Conservation (phyloP, 1,139 yeast genomes). For the Yamadazyma dushanensis region DNA sequence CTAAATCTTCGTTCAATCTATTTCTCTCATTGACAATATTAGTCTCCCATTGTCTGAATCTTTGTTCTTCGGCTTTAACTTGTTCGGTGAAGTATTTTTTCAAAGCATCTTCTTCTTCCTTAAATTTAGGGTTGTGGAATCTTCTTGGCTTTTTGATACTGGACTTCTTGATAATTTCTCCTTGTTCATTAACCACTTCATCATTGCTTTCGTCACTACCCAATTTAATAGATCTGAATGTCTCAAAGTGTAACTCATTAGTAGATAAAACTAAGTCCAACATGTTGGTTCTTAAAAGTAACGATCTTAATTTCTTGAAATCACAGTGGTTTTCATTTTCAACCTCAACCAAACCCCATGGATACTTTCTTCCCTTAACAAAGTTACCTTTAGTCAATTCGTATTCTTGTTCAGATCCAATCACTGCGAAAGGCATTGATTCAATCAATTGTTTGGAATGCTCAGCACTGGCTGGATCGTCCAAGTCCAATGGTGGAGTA, state of each 20-base stretch:
- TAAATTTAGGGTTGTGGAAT: conserved; percentile 84
- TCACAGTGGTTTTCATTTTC: conserved; percentile 96
- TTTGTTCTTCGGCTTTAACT: conserved; percentile 93
- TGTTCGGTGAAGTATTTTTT: conserved; percentile 97
- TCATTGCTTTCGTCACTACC: conserved; percentile 54
- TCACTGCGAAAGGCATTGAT: conserved; percentile 90
- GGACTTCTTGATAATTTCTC: conserved; percentile 34
- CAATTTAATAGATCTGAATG: conserved; percentile 80
- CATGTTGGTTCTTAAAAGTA: conserved; percentile 89
- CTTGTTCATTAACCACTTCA: conserved; percentile 35
- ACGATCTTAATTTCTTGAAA: conserved; percentile 85
- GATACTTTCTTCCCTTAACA: conserved; percentile 89
- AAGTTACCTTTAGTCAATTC: conserved; percentile 73
- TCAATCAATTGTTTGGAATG: conserved; percentile 83
- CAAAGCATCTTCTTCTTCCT: conserved; percentile 93
- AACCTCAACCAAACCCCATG: conserved; percentile 97
- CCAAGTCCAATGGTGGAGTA: conserved; percentile 79
- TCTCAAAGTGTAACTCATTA: conserved; percentile 90
- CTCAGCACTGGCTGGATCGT: conserved; percentile 74
- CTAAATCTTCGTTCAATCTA: conserved; percentile 90
- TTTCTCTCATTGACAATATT: conserved; percentile 93
- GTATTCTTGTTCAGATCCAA: conserved; percentile 87
- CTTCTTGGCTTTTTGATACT: conserved; percentile 48
- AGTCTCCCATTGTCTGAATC: conserved; percentile 98
- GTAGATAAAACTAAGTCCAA: conserved; percentile 85